Conservation (phyloP, 208 protist genomes). For the Crithidia mellificae region DNA sequence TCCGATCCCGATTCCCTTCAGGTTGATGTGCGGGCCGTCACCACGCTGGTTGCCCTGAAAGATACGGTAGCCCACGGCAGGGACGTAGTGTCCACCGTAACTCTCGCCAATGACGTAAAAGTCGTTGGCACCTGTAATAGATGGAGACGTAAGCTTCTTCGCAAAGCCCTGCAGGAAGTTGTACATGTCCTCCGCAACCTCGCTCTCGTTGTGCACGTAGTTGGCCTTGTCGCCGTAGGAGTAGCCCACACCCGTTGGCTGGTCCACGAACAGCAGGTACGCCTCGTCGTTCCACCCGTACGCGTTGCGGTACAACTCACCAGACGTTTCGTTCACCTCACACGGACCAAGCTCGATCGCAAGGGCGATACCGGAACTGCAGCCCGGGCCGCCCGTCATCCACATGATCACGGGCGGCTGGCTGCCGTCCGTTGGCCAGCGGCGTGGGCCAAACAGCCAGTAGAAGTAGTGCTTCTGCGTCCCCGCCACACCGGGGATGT, state of each 20-base stretch:
- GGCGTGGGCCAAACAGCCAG: conserved; percentile 85
- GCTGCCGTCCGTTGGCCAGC: conserved; percentile 39
- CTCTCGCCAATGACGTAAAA: conserved; percentile 88
- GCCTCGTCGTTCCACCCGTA: conserved; percentile 84
- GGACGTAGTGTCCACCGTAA: conserved; percentile 87
- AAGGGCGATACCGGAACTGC: conserved; percentile 69
- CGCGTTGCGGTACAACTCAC: conserved; percentile 54
- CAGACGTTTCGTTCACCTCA: conserved; percentile 53
- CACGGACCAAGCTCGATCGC: conserved; percentile 85
- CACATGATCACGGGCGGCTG: conserved; percentile 80
- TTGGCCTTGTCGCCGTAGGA: conserved; percentile 56
- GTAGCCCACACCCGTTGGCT: conserved; percentile 92
- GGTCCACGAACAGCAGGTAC: conserved; percentile 91
- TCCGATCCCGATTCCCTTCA: conserved; percentile 76
- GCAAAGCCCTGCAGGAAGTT: conserved; percentile 81
- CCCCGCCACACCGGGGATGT: conserved; percentile 33
- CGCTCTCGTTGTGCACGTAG: conserved; percentile 66
- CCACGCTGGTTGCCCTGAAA: conserved; percentile 44
- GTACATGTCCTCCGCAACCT: conserved; percentile 90
- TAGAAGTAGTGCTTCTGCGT: conserved; percentile 85
- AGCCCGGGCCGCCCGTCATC: conserved; percentile 93
- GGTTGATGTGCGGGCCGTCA: conserved; percentile 44
- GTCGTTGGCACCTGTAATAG: conserved; percentile 57
- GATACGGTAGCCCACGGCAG: conserved; percentile 48
- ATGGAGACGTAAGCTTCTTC: conserved; percentile 36